Conservation (phyloP, 2,329 filamentous ascomycete genomes). For the Pezicula carpinea region DNA sequence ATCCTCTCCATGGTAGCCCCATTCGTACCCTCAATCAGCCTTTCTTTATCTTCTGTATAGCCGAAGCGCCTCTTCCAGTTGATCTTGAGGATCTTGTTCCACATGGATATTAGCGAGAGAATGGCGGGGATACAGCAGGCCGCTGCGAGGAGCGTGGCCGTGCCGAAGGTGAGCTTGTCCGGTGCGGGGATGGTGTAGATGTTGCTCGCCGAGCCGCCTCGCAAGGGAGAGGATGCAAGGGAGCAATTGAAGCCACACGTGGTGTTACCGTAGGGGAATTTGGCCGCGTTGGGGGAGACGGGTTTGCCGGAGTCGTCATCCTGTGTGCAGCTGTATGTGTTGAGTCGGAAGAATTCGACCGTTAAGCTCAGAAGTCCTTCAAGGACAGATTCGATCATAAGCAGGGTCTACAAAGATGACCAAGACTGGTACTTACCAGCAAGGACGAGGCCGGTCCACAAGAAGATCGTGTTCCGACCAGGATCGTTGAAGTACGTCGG, state of each 20-base stretch:
- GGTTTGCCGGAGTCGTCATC: conserved; percentile 34
- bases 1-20: conserved; percentile 47
- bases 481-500: conserved; percentile 60
- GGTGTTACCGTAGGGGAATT: conserved; percentile 40
- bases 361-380: conserved; percentile 55
- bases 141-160: conserved; percentile 55
- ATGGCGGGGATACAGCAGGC: conserved; percentile 63
- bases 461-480: conserved; percentile 60
- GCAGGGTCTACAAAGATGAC: background rate
- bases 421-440: conserved; percentile 39
- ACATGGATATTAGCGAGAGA: conserved; percentile 55
- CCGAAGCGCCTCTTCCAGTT: conserved; percentile 50
- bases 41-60: conserved; percentile 28
- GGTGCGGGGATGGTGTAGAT: conserved; percentile 61
- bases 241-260: conserved; percentile 46
- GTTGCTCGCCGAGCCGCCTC: conserved; percentile 50
- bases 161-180: conserved; percentile 48
- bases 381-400: conserved; percentile 2
- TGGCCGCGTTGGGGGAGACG: conserved; percentile 28
- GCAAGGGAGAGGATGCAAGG: conserved; percentile 48
- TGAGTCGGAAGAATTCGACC: conserved; percentile 58
- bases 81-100: conserved; percentile 58
- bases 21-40: conserved; percentile 48
- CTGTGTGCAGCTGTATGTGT: conserved; percentile 37
- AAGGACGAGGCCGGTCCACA: conserved; percentile 59